Conservation (phyloP, 768 basidiomycete species). For the Cystofilobasidium ferigula region DNA sequence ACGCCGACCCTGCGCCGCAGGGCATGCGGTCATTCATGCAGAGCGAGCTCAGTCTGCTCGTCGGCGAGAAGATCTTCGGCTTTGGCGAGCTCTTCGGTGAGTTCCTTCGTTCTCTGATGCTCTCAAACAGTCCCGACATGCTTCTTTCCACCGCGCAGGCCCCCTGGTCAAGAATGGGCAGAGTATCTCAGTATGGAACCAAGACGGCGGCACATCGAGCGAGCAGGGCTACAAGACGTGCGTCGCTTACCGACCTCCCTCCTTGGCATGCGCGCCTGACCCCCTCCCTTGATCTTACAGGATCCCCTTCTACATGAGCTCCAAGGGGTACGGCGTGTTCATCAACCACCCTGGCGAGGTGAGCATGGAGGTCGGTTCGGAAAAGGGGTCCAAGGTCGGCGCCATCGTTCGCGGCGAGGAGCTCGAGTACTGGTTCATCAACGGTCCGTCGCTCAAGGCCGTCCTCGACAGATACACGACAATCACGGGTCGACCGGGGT, state of each 20-base stretch:
- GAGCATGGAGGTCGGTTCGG: constrained; percentile 50
- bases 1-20: constrained; percentile 44
- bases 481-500: constrained; percentile 53
- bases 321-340: constrained; percentile 59
- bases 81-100: constrained; percentile 58
- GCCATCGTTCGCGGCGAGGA: constrained; percentile 53
- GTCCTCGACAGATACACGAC: constrained; percentile 47
- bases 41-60: constrained; percentile 50
- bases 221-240: constrained; percentile 29
- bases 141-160: constrained; percentile 27
- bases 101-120: background rate
- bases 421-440: constrained; percentile 61
- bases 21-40: constrained; percentile 41
- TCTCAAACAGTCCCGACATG: too few relatives aligned
- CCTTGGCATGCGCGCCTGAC: too few relatives aligned
- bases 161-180: constrained; percentile 62
- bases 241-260: too few relatives aligned
- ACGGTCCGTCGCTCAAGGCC: constrained; percentile 56
- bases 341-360: constrained; percentile 60
- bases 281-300: constrained; percentile 28
- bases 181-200: constrained; percentile 56
- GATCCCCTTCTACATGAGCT: constrained; percentile 35
- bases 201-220: constrained; percentile 55
- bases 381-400: constrained; percentile 43
- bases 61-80: constrained; percentile 62